Conservation (phyloP, 345 rosid genomes). For the Acer campestre region DNA sequence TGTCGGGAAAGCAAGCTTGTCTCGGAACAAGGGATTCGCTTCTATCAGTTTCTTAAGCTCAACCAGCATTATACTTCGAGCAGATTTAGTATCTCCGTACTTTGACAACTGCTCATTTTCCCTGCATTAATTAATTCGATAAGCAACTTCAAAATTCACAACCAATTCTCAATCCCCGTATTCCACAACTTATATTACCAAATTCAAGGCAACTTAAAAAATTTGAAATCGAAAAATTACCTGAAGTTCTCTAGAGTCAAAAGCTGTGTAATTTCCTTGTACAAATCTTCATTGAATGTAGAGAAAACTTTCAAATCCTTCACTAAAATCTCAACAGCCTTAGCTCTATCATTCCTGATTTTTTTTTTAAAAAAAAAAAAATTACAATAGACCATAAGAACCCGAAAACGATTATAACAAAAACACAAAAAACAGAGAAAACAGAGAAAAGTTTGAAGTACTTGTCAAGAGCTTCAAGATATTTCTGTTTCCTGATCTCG, state of each 20-base stretch:
- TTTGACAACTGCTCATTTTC: constrained; percentile 38
- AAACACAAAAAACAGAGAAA: background rate
- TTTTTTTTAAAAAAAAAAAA: background rate
- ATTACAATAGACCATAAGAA: constrained; percentile 14
- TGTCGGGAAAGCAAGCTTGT: constrained; percentile 36
- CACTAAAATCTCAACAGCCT: constrained; percentile 86
- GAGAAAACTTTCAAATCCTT: constrained; percentile 85
- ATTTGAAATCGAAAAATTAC: constrained; percentile 33
- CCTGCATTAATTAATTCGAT: constrained; percentile 16
- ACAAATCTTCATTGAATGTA: constrained; percentile 83
- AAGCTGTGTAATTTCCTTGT: constrained; percentile 90
- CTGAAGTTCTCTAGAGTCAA: constrained; percentile 82
- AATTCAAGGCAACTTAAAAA: background rate
- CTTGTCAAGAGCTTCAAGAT: constrained; percentile 66
- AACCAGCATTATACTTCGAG: constrained; percentile 35
- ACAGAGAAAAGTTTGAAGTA: constrained; percentile 14
- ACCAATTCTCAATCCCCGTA: background rate
- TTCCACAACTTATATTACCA: background rate
- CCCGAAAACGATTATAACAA: too few species aligned
- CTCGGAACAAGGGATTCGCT: constrained; percentile 37
- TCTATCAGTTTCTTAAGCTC: constrained; percentile 40
- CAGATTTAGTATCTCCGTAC: constrained; percentile 41
- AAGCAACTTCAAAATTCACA: background rate
- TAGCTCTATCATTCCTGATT: constrained; percentile 77
- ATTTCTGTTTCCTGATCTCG: constrained; percentile 64